A percentile compares a stretch with the other conserved stretches of the same genome.
Conservation (phyloP, 2,329 filamentous ascomycete genomes). For the Fusarium paranaense region DNA sequence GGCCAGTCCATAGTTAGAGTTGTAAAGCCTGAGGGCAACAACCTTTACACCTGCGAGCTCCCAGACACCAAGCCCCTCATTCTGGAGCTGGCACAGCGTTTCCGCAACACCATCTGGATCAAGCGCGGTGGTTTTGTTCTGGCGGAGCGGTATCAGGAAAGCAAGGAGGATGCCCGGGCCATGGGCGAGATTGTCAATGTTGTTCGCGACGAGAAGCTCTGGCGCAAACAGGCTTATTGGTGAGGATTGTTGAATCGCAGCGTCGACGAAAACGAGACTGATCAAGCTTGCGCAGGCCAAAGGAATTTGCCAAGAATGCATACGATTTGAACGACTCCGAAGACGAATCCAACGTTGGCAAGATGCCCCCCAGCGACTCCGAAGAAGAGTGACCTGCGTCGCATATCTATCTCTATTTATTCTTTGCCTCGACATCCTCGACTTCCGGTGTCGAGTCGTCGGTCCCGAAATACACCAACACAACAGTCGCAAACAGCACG, state of each 20-base stretch:
- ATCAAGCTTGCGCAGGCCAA: conserved; percentile 69
- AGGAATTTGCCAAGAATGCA: conserved; percentile 77
- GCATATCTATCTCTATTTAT: conserved; percentile 44
- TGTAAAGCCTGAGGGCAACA: conserved; percentile 87
- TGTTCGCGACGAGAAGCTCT: conserved; percentile 89
- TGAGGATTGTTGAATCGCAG: conserved; percentile 47
- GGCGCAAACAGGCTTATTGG: conserved; percentile 93
- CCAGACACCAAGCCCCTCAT: conserved; percentile 74
- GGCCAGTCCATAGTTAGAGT: conserved; percentile 81
- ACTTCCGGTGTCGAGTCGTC: conserved; percentile 52
- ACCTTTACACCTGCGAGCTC: conserved; percentile 83
- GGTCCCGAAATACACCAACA: conserved; percentile 70
- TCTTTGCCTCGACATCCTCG: conserved; percentile 42
- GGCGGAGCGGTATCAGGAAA: conserved; percentile 74
- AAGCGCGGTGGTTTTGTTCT: conserved; percentile 89
- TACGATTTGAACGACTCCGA: conserved; percentile 76
- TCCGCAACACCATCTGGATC: conserved; percentile 94
- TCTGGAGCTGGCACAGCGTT: conserved; percentile 84
- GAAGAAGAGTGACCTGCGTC: conserved; percentile 63
- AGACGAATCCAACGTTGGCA: conserved; percentile 83
- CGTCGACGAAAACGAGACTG: conserved; percentile 19
- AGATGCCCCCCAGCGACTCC: conserved; percentile 85
- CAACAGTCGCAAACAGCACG: conserved; percentile 75
- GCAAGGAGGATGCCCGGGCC: conserved; percentile 80
- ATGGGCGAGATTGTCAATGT: conserved; percentile 93